Evolutionary conservation across 257 asterid species (phyloP), one percentile per base, ranked within the genome.

Genomic region (Solanum bulbocastanum): DNA sequence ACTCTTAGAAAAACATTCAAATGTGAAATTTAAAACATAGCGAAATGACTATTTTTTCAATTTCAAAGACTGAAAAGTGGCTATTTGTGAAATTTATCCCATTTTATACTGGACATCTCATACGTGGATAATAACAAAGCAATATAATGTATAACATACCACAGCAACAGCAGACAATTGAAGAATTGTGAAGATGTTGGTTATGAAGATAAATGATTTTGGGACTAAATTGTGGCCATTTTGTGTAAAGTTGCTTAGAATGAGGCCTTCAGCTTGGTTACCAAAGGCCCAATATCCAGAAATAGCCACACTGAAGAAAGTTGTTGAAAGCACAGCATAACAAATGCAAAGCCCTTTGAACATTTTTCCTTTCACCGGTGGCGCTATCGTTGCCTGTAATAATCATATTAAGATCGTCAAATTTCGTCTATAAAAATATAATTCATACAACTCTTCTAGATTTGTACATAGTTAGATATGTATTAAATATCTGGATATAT

Each of bases 201-300:
- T 94, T 88, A 92, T 93, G 37, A 94, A 86, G 86, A 96, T 71
- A 90, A 94, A 94, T 95, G 98, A 94, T 58, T 93, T 93, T 85
- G 98, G 98, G 12, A 95, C 88, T 14, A 94, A 90, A 62, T 95
- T 86, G 40, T 66, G 89, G 85, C 96, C 97, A 39, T 94, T 83
- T 13, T 88, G 86, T 75, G 94, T 66, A 89, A 97, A 97, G 91
- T 96, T 97, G 94, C 87, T 91, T 30, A 95, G 95, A 37, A 97
- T 87, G 2, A 93, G 92, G 83, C 94, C 94, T 9, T 92, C 76
- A 18, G 96, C 93, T 68, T 85, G 60, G 88, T 94, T 97, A 18
- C 99, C 98, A 88, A 97, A 97, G 13, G 98, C 97, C 98, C 98
- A 96, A 44, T 97, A 97, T 13, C 99, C 98, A 37, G 99, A 93